Percentiles rank a stretch among this genome's conserved stretches.
These are phyloP conservation scores for Nitzschia putrida DNA, from an alignment of 108 stramenopile species.

Conservation along the genomic window DNA sequence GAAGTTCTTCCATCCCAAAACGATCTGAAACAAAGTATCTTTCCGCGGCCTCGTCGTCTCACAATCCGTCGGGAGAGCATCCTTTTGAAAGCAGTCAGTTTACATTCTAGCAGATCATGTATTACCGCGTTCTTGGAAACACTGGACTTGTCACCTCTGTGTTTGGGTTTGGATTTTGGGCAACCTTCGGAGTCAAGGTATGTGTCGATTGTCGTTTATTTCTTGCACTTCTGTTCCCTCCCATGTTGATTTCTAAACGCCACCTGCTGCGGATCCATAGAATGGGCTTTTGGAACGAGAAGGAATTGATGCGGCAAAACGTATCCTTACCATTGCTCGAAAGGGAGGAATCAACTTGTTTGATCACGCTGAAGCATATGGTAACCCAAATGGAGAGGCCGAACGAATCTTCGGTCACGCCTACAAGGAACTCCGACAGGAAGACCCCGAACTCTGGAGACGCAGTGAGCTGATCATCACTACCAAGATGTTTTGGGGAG, in stretches of 20 bases:
- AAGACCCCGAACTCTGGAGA: constrained; percentile 43
- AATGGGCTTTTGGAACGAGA: constrained; percentile 34
- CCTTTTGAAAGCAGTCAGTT: neutral
- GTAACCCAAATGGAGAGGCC: constrained; percentile 36
- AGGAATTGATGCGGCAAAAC: constrained; percentile 42
- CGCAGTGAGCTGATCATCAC: constrained; percentile 42
- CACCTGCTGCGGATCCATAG: neutral
- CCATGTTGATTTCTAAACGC: neutral
- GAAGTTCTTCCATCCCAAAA: neutral
- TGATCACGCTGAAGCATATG: constrained; percentile 51
- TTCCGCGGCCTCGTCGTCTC: neutral
- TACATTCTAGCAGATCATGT: constrained; percentile 1
- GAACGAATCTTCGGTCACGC: constrained; percentile 49
- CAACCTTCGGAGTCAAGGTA: constrained; percentile 43
- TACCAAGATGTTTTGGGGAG: constrained; percentile 53
- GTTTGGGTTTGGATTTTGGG: constrained; percentile 48
- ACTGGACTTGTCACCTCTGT: constrained; percentile 27
- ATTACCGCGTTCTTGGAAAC: constrained; percentile 21
- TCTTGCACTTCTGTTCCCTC: neutral
- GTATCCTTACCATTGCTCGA: constrained; percentile 34
- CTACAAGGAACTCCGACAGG: constrained; percentile 33
- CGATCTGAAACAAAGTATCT: neutral
- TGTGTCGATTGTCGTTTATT: neutral
- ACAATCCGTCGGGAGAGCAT: neutral
- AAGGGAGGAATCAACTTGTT: constrained; percentile 49